Evolutionary conservation across 306 rosid genomes (phyloP).

Genomic region (Benincasa hispida): DNA sequence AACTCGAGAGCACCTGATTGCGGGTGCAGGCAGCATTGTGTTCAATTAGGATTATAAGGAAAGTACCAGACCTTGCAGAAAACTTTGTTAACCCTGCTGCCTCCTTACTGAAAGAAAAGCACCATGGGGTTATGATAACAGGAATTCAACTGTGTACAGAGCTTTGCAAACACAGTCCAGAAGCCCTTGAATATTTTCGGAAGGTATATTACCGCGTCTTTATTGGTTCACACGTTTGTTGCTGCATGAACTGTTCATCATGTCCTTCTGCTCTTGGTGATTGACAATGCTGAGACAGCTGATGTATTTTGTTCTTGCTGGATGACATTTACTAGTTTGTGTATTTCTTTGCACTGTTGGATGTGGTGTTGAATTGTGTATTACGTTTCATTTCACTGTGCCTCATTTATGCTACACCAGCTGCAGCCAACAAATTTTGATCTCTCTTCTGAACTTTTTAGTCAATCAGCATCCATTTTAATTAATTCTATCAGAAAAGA

Average conservation of each 20-base stretch:
- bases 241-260: not conserved
- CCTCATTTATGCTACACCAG: not conserved
- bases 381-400: not conserved
- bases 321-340: not conserved
- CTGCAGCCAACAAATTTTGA: not conserved
- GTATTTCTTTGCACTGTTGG: not conserved
- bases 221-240: not conserved
- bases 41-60: conserved; percentile 86
- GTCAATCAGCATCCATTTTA: not conserved
- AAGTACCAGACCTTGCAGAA: conserved; percentile 97
- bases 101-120: conserved; percentile 86
- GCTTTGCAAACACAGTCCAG: conserved; percentile 69
- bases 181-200: conserved; percentile 84
- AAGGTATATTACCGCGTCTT: conserved; percentile 28
- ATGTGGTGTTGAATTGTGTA: not conserved
- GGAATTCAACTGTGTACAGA: conserved; percentile 97
- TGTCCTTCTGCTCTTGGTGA: not conserved
- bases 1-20: conserved; percentile 22
- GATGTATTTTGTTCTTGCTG: not conserved
- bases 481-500: not conserved
- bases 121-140: conserved; percentile 92
- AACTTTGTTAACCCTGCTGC: conserved; percentile 84
- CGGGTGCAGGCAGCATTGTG: conserved; percentile 83
- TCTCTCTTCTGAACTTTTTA: not conserved
- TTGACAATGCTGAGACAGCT: not conserved